A percentile compares a stretch with the other conserved stretches of the same genome.
Evolutionary conservation across 169 alveolate genomes (phyloP).

Genomic region (Miamiensis avidus): DNA sequence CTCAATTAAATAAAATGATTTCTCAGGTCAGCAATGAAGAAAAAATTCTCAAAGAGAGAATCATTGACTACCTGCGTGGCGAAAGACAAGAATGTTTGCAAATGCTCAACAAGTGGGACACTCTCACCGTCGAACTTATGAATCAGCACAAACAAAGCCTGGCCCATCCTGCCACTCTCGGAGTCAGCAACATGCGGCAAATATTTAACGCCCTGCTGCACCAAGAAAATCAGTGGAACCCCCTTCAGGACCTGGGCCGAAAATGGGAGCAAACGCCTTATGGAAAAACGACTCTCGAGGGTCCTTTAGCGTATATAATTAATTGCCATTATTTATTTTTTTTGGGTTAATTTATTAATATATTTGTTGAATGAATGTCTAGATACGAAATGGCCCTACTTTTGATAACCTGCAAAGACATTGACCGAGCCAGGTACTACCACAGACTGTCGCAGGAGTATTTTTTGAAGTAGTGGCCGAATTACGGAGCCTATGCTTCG

Average conservation of each 20-base stretch:
- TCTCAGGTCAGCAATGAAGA: neutral
- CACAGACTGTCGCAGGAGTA: constrained; percentile 9
- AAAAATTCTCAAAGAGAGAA: constrained; percentile 5
- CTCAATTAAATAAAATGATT: too few relatives aligned
- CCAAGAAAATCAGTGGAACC: constrained; percentile 4
- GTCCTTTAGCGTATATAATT: constrained; percentile 2
- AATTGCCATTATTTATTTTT: too few relatives aligned
- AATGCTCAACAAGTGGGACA: constrained; percentile 37
- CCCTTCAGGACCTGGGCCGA: neutral
- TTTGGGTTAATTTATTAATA: too few relatives aligned
- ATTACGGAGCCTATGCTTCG: constrained; percentile 17
- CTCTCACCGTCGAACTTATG: constrained; percentile 2
- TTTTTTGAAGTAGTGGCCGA: constrained; percentile 23
- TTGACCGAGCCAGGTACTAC: constrained; percentile 78
- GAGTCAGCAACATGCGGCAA: constrained; percentile 12
- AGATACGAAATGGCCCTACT: constrained; percentile 61
- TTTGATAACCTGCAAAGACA: constrained; percentile 66
- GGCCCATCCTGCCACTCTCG: constrained; percentile 10
- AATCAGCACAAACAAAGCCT: neutral
- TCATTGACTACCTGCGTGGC: constrained; percentile 1
- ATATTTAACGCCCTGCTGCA: constrained; percentile 7
- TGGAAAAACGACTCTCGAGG: constrained; percentile 15
- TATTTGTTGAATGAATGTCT: too few relatives aligned
- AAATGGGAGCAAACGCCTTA: neutral
- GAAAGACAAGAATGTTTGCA: constrained; percentile 24